These are phyloP conservation scores for Hypoxylon sp. DNA, from an alignment of 2,329 filamentous ascomycete genomes.

Conservation along the genomic window DNA sequence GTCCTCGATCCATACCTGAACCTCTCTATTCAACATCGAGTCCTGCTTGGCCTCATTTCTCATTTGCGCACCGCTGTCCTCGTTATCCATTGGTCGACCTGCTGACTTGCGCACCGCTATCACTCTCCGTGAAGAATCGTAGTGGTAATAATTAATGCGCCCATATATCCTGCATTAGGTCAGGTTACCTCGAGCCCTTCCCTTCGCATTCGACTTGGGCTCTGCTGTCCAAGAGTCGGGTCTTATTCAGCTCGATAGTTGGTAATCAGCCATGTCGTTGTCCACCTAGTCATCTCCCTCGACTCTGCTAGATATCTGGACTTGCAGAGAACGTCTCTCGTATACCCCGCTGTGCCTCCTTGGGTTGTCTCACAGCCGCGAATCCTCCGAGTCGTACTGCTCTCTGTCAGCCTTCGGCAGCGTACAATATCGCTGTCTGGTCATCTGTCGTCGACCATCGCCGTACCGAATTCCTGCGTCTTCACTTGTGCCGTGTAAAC, in stretches of 20 bases:
- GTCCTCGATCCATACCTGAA: not conserved
- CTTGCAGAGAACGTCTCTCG: constrained; percentile 6
- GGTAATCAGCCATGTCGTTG: constrained; percentile 33
- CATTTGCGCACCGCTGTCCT: not conserved
- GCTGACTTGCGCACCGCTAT: constrained; percentile 10
- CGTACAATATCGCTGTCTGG: constrained; percentile 36
- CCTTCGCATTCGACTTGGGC: not conserved
- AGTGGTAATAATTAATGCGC: constrained; percentile 35
- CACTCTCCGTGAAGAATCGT: constrained; percentile 19
- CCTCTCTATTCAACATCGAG: not conserved
- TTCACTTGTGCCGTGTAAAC: constrained; percentile 6
- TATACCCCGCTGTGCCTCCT: not conserved
- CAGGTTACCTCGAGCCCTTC: not conserved
- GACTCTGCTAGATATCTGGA: constrained; percentile 30
- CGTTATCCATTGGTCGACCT: constrained; percentile 11
- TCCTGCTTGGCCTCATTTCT: not conserved
- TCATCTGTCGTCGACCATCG: constrained; percentile 19
- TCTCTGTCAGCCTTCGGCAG: constrained; percentile 36
- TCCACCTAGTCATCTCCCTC: constrained; percentile 30
- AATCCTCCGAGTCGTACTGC: constrained; percentile 31
- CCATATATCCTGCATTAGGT: not conserved
- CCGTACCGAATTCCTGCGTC: constrained; percentile 15
- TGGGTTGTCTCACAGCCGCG: constrained; percentile 24
- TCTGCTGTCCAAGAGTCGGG: constrained; percentile 1
- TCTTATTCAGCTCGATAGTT: constrained; percentile 1